Conservation (phyloP, 371 early-diverging fungal species). For the Mucor racemosus region DNA sequence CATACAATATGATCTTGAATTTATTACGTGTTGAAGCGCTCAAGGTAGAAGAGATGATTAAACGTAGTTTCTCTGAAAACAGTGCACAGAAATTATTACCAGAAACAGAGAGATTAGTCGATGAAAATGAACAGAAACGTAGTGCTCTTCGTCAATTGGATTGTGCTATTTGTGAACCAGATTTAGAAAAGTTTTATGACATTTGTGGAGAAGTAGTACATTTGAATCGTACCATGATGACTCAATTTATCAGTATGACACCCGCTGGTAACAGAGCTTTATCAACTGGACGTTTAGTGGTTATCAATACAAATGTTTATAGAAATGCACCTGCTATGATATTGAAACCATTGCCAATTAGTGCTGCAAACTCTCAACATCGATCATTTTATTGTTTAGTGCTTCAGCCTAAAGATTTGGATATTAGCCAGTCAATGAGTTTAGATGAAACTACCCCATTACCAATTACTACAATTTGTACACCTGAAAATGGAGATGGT, state of each 20-base stretch:
- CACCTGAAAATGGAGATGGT: constrained; percentile 51
- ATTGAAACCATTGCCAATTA: constrained; percentile 51
- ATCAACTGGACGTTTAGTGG: constrained; percentile 71
- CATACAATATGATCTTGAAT: constrained; percentile 99
- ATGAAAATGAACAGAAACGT: constrained; percentile 63
- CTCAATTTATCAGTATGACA: constrained; percentile 60
- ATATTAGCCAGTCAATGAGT: constrained; percentile 14
- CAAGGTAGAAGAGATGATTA: constrained; percentile 98
- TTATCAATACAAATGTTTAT: constrained; percentile 73
- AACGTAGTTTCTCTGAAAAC: constrained; percentile 96
- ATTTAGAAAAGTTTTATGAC: constrained; percentile 78
- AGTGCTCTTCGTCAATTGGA: constrained; percentile 68
- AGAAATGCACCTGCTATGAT: constrained; percentile 74
- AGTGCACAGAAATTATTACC: constrained; percentile 82
- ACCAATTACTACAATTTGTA: constrained; percentile 66
- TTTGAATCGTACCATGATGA: constrained; percentile 63
- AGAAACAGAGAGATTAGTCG: constrained; percentile 65
- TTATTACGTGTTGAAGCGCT: constrained; percentile 96
- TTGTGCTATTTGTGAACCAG: constrained; percentile 84
- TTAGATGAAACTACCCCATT: constrained; percentile 54
- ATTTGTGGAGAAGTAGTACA: constrained; percentile 61
- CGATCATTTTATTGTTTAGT: constrained; percentile 59
- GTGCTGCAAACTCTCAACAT: constrained; percentile 31
- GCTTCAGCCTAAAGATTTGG: constrained; percentile 36
- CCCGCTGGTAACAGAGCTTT: constrained; percentile 70